phyloP scores from a whole-genome alignment of 2,329 filamentous ascomycete species.

The Verticillium nubilum region DNA sequence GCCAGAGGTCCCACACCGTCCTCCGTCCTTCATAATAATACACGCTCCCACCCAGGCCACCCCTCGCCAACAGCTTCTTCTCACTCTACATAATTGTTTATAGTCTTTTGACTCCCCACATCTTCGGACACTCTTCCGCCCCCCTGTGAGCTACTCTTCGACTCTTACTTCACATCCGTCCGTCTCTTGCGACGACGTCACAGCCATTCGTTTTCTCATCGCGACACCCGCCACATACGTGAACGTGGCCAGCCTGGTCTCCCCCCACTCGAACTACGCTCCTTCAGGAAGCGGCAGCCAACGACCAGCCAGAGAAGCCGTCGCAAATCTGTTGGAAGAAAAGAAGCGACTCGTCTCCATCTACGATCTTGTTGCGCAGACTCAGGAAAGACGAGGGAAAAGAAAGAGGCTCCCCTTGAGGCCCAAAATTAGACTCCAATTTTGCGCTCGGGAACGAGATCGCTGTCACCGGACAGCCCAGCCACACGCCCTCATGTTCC shows the following conservation, averaged over 20 bases:
- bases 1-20: constrained; percentile 5
- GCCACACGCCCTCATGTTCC: constrained; percentile 20
- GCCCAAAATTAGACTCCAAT: neutral
- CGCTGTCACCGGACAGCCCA: constrained; percentile 18
- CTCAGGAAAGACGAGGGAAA: neutral
- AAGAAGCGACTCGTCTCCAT: neutral
- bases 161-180: no score
- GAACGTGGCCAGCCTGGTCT: constrained; percentile 9
- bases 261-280: constrained; percentile 11
- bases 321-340: neutral
- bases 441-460: constrained; percentile 6
- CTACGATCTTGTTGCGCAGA: neutral
- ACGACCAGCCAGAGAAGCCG: neutral
- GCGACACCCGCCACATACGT: constrained; percentile 5
- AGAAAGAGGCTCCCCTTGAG: neutral
- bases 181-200: constrained; percentile 4
- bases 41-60: neutral
- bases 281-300: neutral
- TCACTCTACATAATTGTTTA: neutral
- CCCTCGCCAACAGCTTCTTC: neutral
- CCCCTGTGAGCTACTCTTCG: constrained; percentile 5
- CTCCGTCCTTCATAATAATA: constrained; percentile 1
- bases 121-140: neutral
- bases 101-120: neutral
- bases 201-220: constrained; percentile 8